Evolutionary conservation across 2,329 filamentous ascomycete species (phyloP).

Genomic region (Fusarium sp.): DNA sequence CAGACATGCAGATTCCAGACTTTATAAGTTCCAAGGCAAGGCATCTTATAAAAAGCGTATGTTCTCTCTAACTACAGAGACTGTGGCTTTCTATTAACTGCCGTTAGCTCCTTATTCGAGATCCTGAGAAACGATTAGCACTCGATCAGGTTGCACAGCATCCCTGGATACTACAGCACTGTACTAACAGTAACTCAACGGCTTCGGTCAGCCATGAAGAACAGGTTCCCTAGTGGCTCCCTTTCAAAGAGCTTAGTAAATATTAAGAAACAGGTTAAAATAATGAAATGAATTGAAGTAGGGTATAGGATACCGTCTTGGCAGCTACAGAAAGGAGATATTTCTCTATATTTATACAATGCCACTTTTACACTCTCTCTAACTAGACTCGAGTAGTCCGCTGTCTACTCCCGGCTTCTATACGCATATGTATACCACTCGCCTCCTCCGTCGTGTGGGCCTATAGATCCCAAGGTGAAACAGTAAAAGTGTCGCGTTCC

Average conservation of each 20-base stretch:
- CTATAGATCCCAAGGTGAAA: not conserved
- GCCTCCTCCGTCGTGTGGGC: not conserved
- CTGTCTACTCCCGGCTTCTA: not conserved
- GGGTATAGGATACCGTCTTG: too few species aligned
- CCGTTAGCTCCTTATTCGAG: not conserved
- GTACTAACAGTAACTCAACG: not conserved
- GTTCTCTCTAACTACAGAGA: not conserved
- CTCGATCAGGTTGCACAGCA: not conserved
- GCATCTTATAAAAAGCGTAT: not conserved
- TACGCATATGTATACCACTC: fast-evolving
- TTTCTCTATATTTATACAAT: not conserved
- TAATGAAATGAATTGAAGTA: too few species aligned
- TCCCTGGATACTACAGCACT: not conserved
- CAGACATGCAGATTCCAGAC: not conserved
- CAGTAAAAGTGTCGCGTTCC: too few species aligned
- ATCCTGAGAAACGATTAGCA: not conserved
- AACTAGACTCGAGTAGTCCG: fast-evolving
- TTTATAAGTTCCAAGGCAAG: not conserved
- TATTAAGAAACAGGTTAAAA: too few species aligned
- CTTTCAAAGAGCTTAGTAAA: too few species aligned
- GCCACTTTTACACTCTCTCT: too few species aligned
- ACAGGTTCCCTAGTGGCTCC: too few species aligned
- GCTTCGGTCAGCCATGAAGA: too few species aligned
- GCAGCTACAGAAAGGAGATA: not conserved
- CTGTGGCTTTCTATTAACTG: not conserved